Percentiles rank a stretch among this genome's conserved stretches.
These are phyloP conservation scores for Capillidium heterosporum DNA, from an alignment of 371 early-diverging fungal species.

Conservation along the genomic window DNA sequence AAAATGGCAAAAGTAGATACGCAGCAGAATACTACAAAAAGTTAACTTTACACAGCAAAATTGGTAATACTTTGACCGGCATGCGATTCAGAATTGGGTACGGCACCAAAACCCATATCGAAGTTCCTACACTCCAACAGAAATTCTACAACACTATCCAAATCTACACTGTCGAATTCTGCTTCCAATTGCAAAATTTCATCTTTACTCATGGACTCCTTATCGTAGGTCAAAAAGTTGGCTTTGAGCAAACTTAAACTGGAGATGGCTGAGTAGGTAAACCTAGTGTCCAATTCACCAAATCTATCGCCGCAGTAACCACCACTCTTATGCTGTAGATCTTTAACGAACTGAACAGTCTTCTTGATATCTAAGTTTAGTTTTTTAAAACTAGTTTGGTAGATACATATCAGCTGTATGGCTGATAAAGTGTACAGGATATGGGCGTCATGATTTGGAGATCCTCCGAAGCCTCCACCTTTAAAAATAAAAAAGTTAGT, in stretches of 20 bases:
- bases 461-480: conserved; percentile 88
- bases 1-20: conserved; percentile 74
- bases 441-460: conserved; percentile 77
- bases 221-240: too few relatives aligned
- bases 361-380: not conserved
- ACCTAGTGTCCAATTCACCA: conserved; percentile 93
- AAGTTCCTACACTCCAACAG: conserved; percentile 73
- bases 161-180: conserved; percentile 48
- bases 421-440: conserved; percentile 86
- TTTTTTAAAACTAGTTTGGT: conserved; percentile 48
- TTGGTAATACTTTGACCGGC: conserved; percentile 62
- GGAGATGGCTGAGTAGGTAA: conserved; percentile 72
- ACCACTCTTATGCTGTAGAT: conserved; percentile 48
- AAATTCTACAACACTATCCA: conserved; percentile 53
- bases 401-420: conserved; percentile 75
- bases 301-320: conserved; percentile 79
- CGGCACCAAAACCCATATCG: conserved; percentile 94
- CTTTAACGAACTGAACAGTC: conserved; percentile 20
- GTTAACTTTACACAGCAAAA: not conserved
- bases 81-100: conserved; percentile 91
- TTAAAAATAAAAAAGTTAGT: not conserved
- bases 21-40: conserved; percentile 69
- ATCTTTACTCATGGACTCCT: too few relatives aligned
- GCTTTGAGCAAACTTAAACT: conserved; percentile 48
- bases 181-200: too few relatives aligned